Conservation (phyloP, 257 asterid genomes). For the Capsicum pubescens region DNA sequence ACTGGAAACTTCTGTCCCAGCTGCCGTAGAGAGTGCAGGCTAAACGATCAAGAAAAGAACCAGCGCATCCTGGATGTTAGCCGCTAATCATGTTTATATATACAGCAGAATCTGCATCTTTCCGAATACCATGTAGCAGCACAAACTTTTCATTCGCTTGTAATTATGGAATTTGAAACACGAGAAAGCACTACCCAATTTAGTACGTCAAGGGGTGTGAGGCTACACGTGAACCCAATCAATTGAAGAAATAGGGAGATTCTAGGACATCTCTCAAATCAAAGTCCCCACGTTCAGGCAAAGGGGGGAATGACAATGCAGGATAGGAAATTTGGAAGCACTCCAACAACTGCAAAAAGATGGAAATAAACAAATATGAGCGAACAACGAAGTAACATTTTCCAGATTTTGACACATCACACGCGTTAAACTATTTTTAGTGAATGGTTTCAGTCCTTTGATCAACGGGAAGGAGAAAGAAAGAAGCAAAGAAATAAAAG, state of each 20-base stretch:
- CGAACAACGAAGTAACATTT: not conserved
- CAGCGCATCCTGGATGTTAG: not conserved
- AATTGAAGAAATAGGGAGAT: slow-evolving; percentile 94
- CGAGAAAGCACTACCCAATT: not conserved
- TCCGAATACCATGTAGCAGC: not conserved
- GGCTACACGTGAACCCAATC: slow-evolving; percentile 28
- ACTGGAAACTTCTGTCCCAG: not conserved
- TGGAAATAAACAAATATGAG: slow-evolving; percentile 22
- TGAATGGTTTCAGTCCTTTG: not conserved
- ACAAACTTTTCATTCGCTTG: not conserved
- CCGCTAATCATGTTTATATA: not conserved
- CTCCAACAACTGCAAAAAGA: slow-evolving; percentile 71
- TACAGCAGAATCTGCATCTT: not conserved
- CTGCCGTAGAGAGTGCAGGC: not conserved
- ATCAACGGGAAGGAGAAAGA: not conserved
- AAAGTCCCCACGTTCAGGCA: slow-evolving; percentile 91
- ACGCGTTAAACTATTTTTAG: not conserved
- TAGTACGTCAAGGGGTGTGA: not conserved
- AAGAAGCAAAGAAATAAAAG: not conserved
- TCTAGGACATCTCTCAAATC: slow-evolving; percentile 76
- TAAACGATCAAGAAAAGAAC: not conserved
- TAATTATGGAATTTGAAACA: slow-evolving; percentile 13
- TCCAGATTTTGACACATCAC: slow-evolving; percentile 11
- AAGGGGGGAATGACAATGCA: slow-evolving; percentile 70
- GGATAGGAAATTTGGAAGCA: slow-evolving; percentile 83